A percentile compares a stretch with the other conserved stretches of the same genome.
Evolutionary conservation across 2,329 filamentous ascomycete species (phyloP).

Genomic region (Cercospora sp.): DNA sequence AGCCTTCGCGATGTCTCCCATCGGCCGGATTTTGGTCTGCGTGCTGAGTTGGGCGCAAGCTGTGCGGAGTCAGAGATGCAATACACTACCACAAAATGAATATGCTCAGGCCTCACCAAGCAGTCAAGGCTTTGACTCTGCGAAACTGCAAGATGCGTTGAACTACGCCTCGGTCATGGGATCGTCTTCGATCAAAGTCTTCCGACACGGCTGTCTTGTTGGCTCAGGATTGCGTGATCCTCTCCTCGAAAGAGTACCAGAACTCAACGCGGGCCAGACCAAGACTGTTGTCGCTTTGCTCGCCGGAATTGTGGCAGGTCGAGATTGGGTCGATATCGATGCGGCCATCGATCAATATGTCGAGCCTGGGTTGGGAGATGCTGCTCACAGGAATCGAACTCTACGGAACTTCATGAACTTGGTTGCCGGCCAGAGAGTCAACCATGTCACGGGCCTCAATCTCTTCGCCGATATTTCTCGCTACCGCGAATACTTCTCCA

Average conservation of each 20-base stretch:
- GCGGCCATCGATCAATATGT: neutral
- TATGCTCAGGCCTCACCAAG: neutral
- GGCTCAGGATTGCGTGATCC: neutral
- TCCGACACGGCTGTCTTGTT: slow-evolving; percentile 1
- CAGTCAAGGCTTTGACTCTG: neutral
- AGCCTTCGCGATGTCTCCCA: neutral
- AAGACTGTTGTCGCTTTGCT: neutral
- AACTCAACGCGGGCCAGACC: neutral
- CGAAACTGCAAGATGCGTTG: slow-evolving; percentile 1
- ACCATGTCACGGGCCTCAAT: neutral
- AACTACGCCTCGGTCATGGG: slow-evolving; percentile 1
- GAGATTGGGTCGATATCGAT: neutral
- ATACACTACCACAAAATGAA: neutral
- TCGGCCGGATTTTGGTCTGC: neutral
- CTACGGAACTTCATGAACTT: neutral
- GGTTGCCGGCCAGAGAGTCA: neutral
- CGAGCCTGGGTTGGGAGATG: neutral
- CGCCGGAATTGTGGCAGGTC: neutral
- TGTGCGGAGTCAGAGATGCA: neutral
- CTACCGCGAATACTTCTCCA: slow-evolving; percentile 1
- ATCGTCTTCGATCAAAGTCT: neutral
- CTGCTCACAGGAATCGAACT: neutral
- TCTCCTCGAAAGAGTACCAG: neutral
- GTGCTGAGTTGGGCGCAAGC: neutral
- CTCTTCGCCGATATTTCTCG: neutral